A percentile compares a stretch with the other conserved stretches of the same genome.
Evolutionary conservation across 2,329 filamentous ascomycete species (phyloP).

Genomic region (Trichoderma endophyticum): DNA sequence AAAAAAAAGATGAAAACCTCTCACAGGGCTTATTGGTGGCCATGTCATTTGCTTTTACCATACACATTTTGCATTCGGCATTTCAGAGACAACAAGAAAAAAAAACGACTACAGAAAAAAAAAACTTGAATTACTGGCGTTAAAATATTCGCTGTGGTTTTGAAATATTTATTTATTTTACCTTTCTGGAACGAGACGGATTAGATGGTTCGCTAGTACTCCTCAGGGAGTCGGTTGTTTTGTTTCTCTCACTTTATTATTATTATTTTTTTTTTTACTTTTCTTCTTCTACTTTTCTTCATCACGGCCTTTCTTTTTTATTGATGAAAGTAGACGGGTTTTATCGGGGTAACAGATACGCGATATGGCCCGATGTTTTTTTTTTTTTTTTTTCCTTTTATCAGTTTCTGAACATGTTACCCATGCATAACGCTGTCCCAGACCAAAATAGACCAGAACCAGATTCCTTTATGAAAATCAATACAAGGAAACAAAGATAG

Average conservation of each 20-base stretch:
- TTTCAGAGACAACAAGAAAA: neutral
- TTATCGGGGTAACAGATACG: neutral
- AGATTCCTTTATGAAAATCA: neutral
- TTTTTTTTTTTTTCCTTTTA: neutral
- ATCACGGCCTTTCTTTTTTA: neutral
- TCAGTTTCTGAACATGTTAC: neutral
- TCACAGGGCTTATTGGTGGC: neutral
- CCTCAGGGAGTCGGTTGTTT: constrained; percentile 20
- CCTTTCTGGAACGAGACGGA: constrained; percentile 14
- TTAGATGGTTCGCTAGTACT: constrained; percentile 22
- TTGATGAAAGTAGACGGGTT: neutral
- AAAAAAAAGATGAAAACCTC: neutral
- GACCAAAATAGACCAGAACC: neutral
- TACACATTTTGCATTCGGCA: neutral
- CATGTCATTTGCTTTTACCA: neutral
- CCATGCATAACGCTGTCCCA: neutral
- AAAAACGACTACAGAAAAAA: neutral
- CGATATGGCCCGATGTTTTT: neutral
- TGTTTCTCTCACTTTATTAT: neutral
- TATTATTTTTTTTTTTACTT: neutral
- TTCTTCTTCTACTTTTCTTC: neutral
- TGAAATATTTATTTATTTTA: neutral
- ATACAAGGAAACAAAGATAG: neutral
- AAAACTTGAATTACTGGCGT: neutral
- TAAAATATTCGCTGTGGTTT: constrained; percentile 2